A percentile compares a stretch with the other conserved stretches of the same genome.
These are phyloP conservation scores for Leishmania tarentolae DNA, from an alignment of 208 protist genomes.

Conservation along the genomic window DNA sequence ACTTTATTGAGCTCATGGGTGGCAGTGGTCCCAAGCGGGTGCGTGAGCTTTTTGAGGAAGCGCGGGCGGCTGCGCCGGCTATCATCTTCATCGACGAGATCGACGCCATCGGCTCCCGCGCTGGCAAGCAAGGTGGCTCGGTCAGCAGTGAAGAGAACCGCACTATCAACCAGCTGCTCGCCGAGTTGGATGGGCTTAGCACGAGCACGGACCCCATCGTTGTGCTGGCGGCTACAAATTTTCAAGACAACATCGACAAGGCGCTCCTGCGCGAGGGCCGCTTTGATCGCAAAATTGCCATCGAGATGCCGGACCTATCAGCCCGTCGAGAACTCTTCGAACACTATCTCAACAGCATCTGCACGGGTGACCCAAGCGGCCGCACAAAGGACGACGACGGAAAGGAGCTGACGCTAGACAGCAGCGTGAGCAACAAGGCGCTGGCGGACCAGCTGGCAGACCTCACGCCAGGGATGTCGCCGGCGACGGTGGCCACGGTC, in stretches of 20 bases:
- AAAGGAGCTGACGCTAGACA: conserved; percentile 47
- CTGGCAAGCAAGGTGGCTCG: conserved; percentile 72
- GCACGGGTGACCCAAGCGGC: conserved; percentile 81
- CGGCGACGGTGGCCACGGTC: conserved; percentile 97
- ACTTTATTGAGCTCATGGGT: conserved; percentile 98
- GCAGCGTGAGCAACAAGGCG: conserved; percentile 62
- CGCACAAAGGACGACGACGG: conserved; percentile 63
- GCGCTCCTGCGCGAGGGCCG: conserved; percentile 87
- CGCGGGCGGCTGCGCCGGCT: conserved; percentile 91
- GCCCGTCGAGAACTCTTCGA: conserved; percentile 85
- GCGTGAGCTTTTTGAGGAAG: conserved; percentile 96
- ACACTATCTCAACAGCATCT: conserved; percentile 80
- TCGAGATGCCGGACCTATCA: conserved; percentile 86
- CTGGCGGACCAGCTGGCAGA: conserved; percentile 55
- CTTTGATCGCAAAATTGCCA: conserved; percentile 88
- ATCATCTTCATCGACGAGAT: conserved; percentile 99
- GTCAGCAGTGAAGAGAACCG: conserved; percentile 93
- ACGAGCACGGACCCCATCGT: conserved; percentile 90
- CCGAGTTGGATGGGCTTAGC: conserved; percentile 95
- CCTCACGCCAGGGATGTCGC: conserved; percentile 90
- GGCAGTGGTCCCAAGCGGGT: conserved; percentile 95
- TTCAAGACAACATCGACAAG: conserved; percentile 95
- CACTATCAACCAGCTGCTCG: conserved; percentile 97
- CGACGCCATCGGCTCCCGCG: conserved; percentile 95
- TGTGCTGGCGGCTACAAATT: conserved; percentile 97